phyloP scores from a whole-genome alignment of 1,284 basidiomycete species.

The Amylostereum areolatum region DNA sequence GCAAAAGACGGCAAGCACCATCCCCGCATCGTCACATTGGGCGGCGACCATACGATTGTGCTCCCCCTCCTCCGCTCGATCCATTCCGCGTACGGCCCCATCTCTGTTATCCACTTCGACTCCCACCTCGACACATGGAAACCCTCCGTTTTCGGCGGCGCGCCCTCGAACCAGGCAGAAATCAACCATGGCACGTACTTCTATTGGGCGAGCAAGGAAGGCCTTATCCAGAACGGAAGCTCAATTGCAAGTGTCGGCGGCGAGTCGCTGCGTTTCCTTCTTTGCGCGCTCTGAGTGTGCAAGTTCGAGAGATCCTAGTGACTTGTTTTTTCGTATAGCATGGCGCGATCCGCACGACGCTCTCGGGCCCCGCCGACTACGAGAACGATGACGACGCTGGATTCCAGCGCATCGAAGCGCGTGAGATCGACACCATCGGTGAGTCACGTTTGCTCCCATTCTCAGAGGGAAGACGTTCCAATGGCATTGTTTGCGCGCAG shows the following conservation, averaged over 20 bases:
- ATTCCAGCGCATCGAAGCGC: conserved; percentile 67
- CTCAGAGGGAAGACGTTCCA: conserved; percentile 1
- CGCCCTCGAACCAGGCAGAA: conserved; percentile 58
- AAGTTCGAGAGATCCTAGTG: conserved; percentile 65
- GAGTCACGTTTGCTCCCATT: conserved; percentile 11
- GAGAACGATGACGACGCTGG: no score
- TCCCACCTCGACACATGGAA: conserved; percentile 73
- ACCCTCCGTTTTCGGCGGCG: conserved; percentile 64
- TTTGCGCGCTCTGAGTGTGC: conserved; percentile 3
- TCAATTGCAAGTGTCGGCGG: conserved; percentile 79
- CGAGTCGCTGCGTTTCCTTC: conserved; percentile 19
- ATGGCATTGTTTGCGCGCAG: conserved; percentile 24
- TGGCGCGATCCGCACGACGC: conserved; percentile 72
- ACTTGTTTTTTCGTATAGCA: conserved; percentile 48
- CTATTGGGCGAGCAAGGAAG: conserved; percentile 73
- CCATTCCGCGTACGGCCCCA: conserved; percentile 61
- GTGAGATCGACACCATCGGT: conserved; percentile 72
- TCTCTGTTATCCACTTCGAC: conserved; percentile 78
- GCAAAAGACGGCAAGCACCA: conserved; percentile 59
- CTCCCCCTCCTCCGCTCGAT: conserved; percentile 62
- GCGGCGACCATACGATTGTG: conserved; percentile 76
- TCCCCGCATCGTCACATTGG: conserved; percentile 66
- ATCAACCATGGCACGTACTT: conserved; percentile 78
- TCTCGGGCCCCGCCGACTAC: conserved; percentile 68
- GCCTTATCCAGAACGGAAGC: conserved; percentile 66